These are phyloP conservation scores for Polygonum aviculare DNA, from an alignment of 148 eudicot genomes.

Conservation along the genomic window DNA sequence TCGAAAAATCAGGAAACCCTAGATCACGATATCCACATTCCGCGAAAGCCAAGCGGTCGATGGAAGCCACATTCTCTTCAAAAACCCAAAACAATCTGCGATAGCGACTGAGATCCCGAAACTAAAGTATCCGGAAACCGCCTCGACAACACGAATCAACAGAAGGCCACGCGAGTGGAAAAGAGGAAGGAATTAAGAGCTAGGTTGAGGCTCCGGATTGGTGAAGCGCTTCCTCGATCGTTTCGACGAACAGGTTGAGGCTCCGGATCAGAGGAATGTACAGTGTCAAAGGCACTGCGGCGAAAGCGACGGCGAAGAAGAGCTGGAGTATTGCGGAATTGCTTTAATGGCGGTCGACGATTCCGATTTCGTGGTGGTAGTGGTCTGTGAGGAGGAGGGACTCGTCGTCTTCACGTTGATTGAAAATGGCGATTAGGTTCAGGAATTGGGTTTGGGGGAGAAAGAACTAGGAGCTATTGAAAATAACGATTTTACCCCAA, in stretches of 20 bases:
- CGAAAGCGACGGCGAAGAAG: constrained; percentile 36
- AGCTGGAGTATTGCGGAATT: constrained; percentile 26
- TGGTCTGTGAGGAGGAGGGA: neutral
- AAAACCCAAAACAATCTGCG: constrained; percentile 26
- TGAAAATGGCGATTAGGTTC: too few relatives aligned
- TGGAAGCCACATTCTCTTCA: constrained; percentile 52
- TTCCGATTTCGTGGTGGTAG: neutral
- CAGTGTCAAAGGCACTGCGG: constrained; percentile 39
- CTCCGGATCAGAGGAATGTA: constrained; percentile 41
- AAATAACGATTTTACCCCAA: too few relatives aligned
- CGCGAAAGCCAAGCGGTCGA: constrained; percentile 15
- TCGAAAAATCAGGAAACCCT: constrained; percentile 18
- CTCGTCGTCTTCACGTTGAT: neutral
- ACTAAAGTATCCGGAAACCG: neutral
- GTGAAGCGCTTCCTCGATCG: constrained; percentile 19
- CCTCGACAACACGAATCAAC: constrained; percentile 2
- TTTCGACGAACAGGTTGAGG: constrained; percentile 25
- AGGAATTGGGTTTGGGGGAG: too few relatives aligned
- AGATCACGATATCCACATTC: constrained; percentile 41
- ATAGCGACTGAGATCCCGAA: constrained; percentile 31
- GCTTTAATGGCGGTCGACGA: neutral
- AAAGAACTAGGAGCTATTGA: too few relatives aligned
- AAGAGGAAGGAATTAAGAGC: neutral
- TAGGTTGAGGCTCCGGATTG: neutral
- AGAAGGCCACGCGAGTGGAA: neutral